Conservation (phyloP, 2,329 filamentous ascomycete species). For the Lachnellula hyalina region DNA sequence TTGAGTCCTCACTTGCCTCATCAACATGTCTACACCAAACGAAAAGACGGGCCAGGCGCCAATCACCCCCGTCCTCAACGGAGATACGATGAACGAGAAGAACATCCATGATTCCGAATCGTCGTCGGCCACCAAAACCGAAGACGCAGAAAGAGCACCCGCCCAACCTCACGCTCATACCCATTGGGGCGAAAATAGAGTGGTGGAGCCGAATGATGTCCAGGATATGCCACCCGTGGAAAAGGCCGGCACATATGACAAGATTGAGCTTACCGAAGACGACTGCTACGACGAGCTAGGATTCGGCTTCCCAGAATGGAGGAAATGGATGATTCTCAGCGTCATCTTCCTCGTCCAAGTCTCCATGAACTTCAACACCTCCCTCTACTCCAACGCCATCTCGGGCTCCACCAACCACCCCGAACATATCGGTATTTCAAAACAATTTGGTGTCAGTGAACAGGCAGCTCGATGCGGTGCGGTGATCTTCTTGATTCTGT, state of each 20-base stretch:
- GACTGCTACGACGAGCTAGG: conserved; percentile 64
- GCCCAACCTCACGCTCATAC: conserved; percentile 2
- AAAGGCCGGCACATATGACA: conserved; percentile 16
- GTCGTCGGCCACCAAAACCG: not conserved
- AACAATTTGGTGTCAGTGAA: conserved; percentile 61
- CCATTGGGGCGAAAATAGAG: conserved; percentile 14
- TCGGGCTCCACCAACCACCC: conserved; percentile 28
- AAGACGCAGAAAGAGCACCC: not conserved
- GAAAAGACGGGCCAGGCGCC: not conserved
- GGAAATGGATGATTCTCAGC: conserved; percentile 67
- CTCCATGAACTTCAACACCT: conserved; percentile 77
- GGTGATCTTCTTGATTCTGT: conserved; percentile 71
- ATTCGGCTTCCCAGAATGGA: conserved; percentile 52
- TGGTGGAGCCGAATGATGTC: not conserved
- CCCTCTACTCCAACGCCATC: conserved; percentile 66
- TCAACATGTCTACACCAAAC: not conserved
- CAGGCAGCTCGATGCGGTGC: conserved; percentile 69
- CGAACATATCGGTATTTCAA: conserved; percentile 44
- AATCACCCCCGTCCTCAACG: not conserved
- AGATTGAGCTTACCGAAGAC: conserved; percentile 42
- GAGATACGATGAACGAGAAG: not conserved
- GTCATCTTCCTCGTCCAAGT: conserved; percentile 69
- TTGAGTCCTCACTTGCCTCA: not conserved
- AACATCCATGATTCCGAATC: not conserved
- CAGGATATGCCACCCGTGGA: conserved; percentile 11